Conservation (phyloP, 176 grass and related monocot genomes). For the Bothriochloa decipiens region DNA sequence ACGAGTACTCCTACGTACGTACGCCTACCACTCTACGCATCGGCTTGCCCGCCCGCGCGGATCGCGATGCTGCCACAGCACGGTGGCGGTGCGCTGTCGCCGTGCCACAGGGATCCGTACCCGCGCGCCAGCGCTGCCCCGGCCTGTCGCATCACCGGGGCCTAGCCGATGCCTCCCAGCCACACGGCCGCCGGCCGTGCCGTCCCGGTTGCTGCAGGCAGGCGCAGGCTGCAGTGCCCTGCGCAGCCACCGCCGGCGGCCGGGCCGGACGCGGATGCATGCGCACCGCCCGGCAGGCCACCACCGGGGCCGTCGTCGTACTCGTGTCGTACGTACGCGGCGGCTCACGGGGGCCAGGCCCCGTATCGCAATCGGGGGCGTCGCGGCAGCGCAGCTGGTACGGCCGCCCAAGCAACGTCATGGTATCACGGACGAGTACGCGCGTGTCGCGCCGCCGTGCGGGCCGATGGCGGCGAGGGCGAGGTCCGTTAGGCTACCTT, state of each 20-base stretch:
- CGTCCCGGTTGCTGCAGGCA: background rate
- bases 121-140: background rate
- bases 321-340: background rate
- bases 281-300: background rate
- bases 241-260: background rate
- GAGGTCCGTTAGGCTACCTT: background rate
- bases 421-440: background rate
- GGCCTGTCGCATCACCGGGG: background rate
- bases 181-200: background rate
- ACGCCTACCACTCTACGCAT: background rate
- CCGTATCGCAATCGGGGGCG: background rate
- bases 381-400: background rate
- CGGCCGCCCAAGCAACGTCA: constrained; percentile 3
- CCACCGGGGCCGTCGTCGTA: background rate
- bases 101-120: constrained; percentile 41
- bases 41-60: constrained; percentile 18
- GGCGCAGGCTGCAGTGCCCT: background rate
- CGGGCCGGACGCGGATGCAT: background rate
- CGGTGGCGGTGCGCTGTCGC: constrained; percentile 10
- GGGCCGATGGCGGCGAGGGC: background rate
- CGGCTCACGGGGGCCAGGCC: background rate
- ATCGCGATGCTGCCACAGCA: constrained; percentile 34
- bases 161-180: background rate
- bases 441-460: constrained; percentile 24
- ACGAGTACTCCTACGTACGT: background rate